Evolutionary conservation across 805 yeast species (phyloP).

Genomic region (Jamesozyma hellenica): DNA sequence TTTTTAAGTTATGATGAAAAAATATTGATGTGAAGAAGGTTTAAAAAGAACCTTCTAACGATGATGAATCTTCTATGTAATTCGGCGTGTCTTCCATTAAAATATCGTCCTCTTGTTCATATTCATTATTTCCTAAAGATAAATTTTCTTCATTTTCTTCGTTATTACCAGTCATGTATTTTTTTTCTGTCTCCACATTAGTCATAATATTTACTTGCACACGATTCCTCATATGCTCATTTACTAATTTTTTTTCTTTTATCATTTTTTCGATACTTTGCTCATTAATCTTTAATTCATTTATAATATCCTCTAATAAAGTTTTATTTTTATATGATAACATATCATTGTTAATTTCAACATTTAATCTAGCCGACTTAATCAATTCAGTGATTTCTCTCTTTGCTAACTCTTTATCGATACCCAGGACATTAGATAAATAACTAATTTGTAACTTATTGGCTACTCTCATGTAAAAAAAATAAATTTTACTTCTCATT

Average conservation of each 20-base stretch:
- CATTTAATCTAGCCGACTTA: constrained; percentile 14
- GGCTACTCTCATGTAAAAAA: constrained; percentile 23
- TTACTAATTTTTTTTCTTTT: not conserved
- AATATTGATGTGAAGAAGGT: no score
- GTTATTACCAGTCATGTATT: not conserved
- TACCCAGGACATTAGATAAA: constrained; percentile 16
- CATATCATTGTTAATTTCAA: constrained; percentile 12
- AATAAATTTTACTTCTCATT: constrained; percentile 22
- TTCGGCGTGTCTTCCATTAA: not conserved
- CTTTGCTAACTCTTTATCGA: constrained; percentile 10
- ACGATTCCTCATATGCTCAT: constrained; percentile 1
- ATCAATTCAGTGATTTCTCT: constrained; percentile 16
- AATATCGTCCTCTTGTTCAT: not conserved
- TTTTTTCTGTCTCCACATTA: not conserved
- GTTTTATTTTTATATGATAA: constrained; percentile 1
- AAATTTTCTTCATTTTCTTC: not conserved
- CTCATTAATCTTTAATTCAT: constrained; percentile 4
- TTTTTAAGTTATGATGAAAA: no score
- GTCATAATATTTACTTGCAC: constrained; percentile 2
- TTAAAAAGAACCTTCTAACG: no score
- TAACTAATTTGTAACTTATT: constrained; percentile 16
- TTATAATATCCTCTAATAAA: constrained; percentile 7
- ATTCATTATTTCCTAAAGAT: not conserved
- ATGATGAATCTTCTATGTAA: no score
- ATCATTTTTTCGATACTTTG: constrained; percentile 1